These are phyloP conservation scores for Erythrobasidium hasegawianum DNA, from an alignment of 1,284 basidiomycete species.

Conservation along the genomic window DNA sequence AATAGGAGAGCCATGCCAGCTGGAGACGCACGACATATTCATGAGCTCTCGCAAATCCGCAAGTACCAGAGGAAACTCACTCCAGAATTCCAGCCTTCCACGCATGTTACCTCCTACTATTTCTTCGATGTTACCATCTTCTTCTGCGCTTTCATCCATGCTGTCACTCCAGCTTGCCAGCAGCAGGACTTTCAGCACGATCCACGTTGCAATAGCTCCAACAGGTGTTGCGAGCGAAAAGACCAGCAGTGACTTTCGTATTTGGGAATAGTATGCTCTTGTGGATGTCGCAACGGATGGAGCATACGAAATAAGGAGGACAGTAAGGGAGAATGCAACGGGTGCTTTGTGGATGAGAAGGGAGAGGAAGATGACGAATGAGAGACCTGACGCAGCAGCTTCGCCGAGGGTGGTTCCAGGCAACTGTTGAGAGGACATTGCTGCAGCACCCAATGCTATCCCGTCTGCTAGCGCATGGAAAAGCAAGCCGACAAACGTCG, in stretches of 20 bases:
- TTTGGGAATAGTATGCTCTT: constrained; percentile 12
- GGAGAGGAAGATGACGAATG: constrained; percentile 29
- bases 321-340: constrained; percentile 29
- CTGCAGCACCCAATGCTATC: constrained; percentile 72
- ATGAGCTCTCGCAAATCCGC: too few relatives aligned
- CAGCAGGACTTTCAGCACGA: constrained; percentile 19
- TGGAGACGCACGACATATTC: background rate
- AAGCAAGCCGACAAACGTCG: constrained; percentile 75
- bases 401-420: constrained; percentile 29
- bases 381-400: constrained; percentile 11
- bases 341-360: constrained; percentile 34
- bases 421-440: constrained; percentile 38
- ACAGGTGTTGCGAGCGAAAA: constrained; percentile 32
- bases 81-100: constrained; percentile 32
- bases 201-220: constrained; percentile 27
- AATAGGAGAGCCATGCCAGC: constrained; percentile 35
- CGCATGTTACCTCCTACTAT: constrained; percentile 32
- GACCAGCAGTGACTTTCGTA: constrained; percentile 16
- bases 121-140: constrained; percentile 31
- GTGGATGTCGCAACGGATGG: constrained; percentile 11
- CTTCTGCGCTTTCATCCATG: constrained; percentile 29
- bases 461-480: constrained; percentile 86
- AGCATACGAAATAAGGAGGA: constrained; percentile 25
- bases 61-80: background rate
- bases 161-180: constrained; percentile 28